Evolutionary conservation across 805 yeast genomes (phyloP), one percentile per base, ranked within the genome.

Genomic region (Candida wancherniae): DNA sequence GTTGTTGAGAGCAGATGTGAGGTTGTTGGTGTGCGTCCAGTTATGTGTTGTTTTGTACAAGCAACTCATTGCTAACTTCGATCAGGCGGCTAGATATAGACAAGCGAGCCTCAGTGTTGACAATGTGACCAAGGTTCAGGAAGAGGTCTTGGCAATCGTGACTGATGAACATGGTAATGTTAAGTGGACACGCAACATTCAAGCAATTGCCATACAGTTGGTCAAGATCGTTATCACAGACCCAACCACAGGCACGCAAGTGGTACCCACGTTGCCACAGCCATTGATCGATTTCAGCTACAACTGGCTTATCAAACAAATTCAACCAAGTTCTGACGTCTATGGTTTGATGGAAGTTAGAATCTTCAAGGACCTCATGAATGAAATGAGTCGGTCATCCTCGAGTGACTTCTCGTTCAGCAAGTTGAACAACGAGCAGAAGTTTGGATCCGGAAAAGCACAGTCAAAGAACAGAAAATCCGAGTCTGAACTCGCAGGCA

Each of bases 151-250:
- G 32, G 81, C 88, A 19, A 81, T 85, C 26, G 85, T 85, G 11
- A 75, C 86, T 19, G 94, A 85, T 57, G 85, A 82, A 37, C 82
- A 80, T 47, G 95, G 94, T 2, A 84, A 83, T 53, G 76, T 84
- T 36, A 84, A 87, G 61, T 85, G 95, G 95, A 85, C 95, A 1
- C 74, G 84, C 50, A 85, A 85, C 55, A 73, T 84, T 15, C 71
- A 76, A 41, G 67, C 82, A 10, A 74, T 86, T 40, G 73, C 90
- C 4, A 67, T 85, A 37, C 94, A 81, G 51, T 50, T 82, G 28
- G 71, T 73, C 19, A 71, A 73, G 44, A 61, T 58, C 25, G 58
- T 59, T 12, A 42, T 45, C 12, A 40, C 47, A 6, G 28, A 37
- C 28, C 44, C 48, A 14, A 16, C 30, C 11, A 32, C 36, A 14